Evolutionary conservation across 1,284 basidiomycete species (phyloP).

Genomic region (Polyporus tsugae): DNA sequence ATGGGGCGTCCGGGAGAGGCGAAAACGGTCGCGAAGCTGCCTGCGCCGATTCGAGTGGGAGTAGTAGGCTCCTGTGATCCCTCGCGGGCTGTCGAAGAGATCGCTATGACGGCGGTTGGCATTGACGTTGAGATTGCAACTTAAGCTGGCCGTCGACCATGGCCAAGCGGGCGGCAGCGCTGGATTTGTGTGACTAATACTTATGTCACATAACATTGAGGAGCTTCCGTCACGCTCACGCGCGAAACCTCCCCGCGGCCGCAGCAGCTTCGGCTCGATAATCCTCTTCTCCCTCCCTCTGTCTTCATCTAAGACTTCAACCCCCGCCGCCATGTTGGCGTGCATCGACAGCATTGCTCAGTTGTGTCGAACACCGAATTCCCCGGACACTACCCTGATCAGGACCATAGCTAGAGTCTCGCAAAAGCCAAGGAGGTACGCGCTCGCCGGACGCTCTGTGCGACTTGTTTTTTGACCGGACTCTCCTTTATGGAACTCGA

Average conservation of each 20-base stretch:
- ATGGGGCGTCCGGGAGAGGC: conserved; percentile 18
- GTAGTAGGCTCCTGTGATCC: not conserved
- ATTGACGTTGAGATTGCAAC: too few relatives aligned
- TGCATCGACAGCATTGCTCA: conserved; percentile 76
- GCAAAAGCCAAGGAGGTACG: conserved; percentile 79
- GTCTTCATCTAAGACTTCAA: too few relatives aligned
- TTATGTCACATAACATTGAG: too few relatives aligned
- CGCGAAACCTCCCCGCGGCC: too few relatives aligned
- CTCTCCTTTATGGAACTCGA: conserved; percentile 63
- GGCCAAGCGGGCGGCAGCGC: too few relatives aligned
- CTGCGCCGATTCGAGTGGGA: conserved; percentile 25
- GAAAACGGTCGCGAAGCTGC: conserved; percentile 33
- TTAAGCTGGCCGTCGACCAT: too few relatives aligned
- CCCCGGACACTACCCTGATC: conserved; percentile 86
- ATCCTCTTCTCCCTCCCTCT: conserved; percentile 40
- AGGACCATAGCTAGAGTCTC: conserved; percentile 88
- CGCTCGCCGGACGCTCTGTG: conserved; percentile 13
- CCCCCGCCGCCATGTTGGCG: conserved; percentile 58
- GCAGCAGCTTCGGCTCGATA: too few relatives aligned
- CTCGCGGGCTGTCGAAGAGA: too few relatives aligned
- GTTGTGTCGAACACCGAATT: conserved; percentile 88
- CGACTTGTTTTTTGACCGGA: conserved; percentile 9
- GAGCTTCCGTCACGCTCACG: too few relatives aligned
- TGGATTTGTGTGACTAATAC: too few relatives aligned
- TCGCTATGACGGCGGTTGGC: too few relatives aligned